phyloP scores from a whole-genome alignment of 495 filamentous ascomycete species.

The Neurospora sp. region DNA sequence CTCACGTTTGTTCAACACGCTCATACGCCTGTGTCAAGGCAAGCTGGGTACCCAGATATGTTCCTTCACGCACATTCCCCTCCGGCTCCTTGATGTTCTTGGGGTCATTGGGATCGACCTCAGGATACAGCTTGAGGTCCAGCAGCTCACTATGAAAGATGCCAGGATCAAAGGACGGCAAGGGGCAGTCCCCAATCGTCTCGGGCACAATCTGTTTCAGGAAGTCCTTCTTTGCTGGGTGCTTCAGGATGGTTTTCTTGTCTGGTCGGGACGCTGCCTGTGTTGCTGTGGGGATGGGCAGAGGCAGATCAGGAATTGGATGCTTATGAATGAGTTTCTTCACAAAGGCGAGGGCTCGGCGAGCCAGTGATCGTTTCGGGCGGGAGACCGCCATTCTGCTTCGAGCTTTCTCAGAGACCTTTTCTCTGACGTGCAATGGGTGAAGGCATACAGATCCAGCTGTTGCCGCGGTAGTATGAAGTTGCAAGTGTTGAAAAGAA shows the following conservation, averaged over 20 bases:
- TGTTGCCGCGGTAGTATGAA: neutral
- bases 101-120: conserved; percentile 15
- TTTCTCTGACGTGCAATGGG: neutral
- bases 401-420: neutral
- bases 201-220: conserved; percentile 16
- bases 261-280: conserved; percentile 8
- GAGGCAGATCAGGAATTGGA: conserved; percentile 5
- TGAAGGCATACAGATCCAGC: neutral
- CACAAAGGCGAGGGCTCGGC: conserved; percentile 5
- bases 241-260: conserved; percentile 19
- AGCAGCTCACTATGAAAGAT: conserved; percentile 24
- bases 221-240: conserved; percentile 16
- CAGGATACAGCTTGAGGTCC: conserved; percentile 18
- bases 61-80: conserved; percentile 20
- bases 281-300: conserved; percentile 10
- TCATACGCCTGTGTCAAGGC: conserved; percentile 31
- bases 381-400: neutral
- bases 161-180: conserved; percentile 24
- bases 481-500: neutral
- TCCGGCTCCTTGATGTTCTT: conserved; percentile 10
- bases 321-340: conserved; percentile 8
- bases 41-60: conserved; percentile 29
- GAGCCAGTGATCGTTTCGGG: conserved; percentile 4
- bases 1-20: conserved; percentile 30
- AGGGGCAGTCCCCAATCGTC: conserved; percentile 11